Conservation (phyloP, 2,329 filamentous ascomycete species). For the Sporothrix pallida region DNA sequence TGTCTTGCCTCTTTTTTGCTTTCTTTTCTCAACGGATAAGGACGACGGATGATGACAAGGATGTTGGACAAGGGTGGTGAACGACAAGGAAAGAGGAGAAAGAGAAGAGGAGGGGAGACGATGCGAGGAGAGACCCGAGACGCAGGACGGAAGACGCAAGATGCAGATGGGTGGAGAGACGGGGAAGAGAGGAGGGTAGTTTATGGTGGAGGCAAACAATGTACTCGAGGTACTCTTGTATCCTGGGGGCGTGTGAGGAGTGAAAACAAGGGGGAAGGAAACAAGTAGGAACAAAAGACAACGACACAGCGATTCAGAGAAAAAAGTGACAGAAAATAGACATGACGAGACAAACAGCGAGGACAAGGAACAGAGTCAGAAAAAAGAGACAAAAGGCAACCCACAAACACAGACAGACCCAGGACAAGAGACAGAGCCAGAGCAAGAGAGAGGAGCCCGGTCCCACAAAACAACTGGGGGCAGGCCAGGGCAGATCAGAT, state of each 20-base stretch:
- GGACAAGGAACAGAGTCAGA: neutral
- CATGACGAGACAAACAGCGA: constrained; percentile 2
- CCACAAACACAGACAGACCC: neutral
- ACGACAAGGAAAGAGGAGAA: constrained; percentile 21
- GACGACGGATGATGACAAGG: constrained; percentile 16
- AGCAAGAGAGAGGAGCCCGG: constrained; percentile 24
- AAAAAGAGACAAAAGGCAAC: neutral
- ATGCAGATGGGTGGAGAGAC: constrained; percentile 12
- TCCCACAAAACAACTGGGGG: constrained; percentile 30
- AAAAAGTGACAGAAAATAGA: constrained; percentile 4
- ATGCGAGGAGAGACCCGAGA: constrained; percentile 11
- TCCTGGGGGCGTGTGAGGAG: constrained; percentile 2
- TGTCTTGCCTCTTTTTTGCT: neutral
- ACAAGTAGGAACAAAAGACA: constrained; percentile 33
- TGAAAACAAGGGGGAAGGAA: constrained; percentile 31
- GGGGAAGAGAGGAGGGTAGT: neutral
- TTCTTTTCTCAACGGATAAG: neutral
- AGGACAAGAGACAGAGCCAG: constrained; percentile 13
- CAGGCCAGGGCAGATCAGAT: constrained; percentile 32
- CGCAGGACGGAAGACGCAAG: constrained; percentile 17
- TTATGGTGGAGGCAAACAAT: neutral
- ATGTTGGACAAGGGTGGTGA: constrained; percentile 10
- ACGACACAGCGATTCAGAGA: constrained; percentile 25
- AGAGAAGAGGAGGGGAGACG: constrained; percentile 11
- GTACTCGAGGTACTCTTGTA: neutral